phyloP scores from a whole-genome alignment of 768 basidiomycete genomes.

The Rhizopogon vinicolor region DNA sequence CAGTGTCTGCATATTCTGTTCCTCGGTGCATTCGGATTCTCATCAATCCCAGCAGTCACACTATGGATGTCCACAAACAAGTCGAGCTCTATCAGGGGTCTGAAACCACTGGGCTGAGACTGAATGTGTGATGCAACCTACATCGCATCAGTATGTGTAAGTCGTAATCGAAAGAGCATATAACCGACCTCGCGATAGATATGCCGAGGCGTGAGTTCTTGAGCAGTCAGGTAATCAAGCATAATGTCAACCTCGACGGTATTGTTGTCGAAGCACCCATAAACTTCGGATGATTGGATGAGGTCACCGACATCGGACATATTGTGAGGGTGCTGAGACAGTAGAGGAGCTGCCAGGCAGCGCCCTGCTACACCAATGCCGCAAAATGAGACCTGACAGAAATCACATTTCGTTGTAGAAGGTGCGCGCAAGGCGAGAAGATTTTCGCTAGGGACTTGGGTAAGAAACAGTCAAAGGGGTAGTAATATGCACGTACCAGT shows the following conservation, averaged over 20 bases:
- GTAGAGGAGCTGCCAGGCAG: slow-evolving; percentile 57
- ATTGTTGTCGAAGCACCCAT: slow-evolving; percentile 78
- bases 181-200: slow-evolving; percentile 70
- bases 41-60: slow-evolving; percentile 50
- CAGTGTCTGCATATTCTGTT: slow-evolving; percentile 65
- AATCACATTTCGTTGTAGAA: slow-evolving; percentile 76
- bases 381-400: slow-evolving; percentile 80
- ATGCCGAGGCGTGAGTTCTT: slow-evolving; percentile 58
- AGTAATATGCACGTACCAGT: slow-evolving; percentile 48
- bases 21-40: slow-evolving; percentile 54
- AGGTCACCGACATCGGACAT: slow-evolving; percentile 68
- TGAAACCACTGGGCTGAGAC: slow-evolving; percentile 58
- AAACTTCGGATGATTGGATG: slow-evolving; percentile 69
- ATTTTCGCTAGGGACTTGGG: slow-evolving; percentile 50
- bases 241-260: slow-evolving; percentile 79
- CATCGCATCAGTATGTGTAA: slow-evolving; percentile 4
- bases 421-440: slow-evolving; percentile 70
- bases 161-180: neutral
- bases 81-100: slow-evolving; percentile 62
- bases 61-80: slow-evolving; percentile 67
- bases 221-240: slow-evolving; percentile 70
- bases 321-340: slow-evolving; percentile 63
- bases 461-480: neutral
- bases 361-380: slow-evolving; percentile 74
- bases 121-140: slow-evolving; percentile 63